Conservation (phyloP, 139 green algal genomes). For the Micromonas pusilla region DNA sequence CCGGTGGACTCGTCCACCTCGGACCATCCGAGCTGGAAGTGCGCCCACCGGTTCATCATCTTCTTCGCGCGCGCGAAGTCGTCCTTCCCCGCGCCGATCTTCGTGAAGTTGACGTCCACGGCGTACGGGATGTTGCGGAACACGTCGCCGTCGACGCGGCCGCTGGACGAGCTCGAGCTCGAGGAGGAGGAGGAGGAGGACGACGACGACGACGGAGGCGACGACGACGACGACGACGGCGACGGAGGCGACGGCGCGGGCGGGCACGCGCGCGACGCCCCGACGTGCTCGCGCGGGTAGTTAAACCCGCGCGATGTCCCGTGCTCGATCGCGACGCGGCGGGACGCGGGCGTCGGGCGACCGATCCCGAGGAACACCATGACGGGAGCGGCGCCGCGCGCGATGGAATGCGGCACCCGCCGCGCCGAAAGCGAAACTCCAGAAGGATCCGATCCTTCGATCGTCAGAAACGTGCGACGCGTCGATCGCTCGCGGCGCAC, state of each 20-base stretch:
- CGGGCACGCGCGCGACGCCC: background rate
- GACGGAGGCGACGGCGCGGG: background rate
- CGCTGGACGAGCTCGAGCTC: background rate
- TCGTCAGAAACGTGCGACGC: no score
- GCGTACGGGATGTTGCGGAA: background rate
- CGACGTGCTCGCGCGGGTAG: background rate
- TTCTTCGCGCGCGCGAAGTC: background rate
- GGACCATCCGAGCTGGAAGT: constrained; percentile 29
- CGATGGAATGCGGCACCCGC: no score
- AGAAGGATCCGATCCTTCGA: no score
- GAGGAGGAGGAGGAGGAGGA: background rate
- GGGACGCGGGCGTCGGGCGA: background rate
- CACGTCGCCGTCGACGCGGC: background rate
- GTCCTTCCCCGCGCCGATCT: background rate
- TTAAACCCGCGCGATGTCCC: background rate
- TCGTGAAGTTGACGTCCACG: background rate
- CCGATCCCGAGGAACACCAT: background rate
- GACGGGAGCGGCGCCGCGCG: no score
- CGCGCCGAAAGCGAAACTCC: no score
- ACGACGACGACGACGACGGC: background rate
- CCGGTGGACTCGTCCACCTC: background rate
- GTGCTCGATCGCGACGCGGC: background rate
- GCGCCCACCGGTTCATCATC: constrained; percentile 9
- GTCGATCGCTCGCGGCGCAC: no score
- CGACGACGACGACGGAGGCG: background rate